These are phyloP conservation scores for Agrocybe praecox DNA, from an alignment of 768 basidiomycete species.

Conservation along the genomic window DNA sequence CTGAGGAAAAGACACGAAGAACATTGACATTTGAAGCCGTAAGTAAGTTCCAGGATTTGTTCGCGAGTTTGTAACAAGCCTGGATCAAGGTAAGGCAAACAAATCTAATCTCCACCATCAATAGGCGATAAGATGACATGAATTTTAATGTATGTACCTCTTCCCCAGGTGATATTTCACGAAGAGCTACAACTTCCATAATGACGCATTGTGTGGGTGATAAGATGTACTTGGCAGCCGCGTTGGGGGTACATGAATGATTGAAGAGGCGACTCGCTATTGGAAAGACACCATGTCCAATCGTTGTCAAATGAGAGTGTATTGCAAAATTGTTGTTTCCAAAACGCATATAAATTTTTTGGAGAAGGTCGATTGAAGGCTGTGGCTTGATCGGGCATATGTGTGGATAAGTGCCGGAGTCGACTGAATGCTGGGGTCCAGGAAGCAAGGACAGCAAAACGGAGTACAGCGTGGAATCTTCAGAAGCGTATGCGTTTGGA, in stretches of 20 bases:
- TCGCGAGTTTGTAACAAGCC: conserved; percentile 65
- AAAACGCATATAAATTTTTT: conserved; percentile 57
- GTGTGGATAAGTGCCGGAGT: conserved; percentile 21
- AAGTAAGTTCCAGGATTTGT: conserved; percentile 59
- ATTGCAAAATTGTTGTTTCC: conserved; percentile 84
- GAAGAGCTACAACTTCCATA: conserved; percentile 71
- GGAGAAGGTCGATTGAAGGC: conserved; percentile 26
- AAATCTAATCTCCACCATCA: conserved; percentile 48
- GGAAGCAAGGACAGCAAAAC: conserved; percentile 31
- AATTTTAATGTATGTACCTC: conserved; percentile 49
- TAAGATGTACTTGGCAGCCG: conserved; percentile 61
- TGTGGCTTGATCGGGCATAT: conserved; percentile 33
- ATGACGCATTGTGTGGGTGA: conserved; percentile 32
- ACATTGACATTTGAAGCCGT: conserved; percentile 71
- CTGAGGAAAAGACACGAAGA: conserved; percentile 52
- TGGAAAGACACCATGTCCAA: conserved; percentile 79
- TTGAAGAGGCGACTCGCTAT: conserved; percentile 81
- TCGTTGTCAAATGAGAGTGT: conserved; percentile 68
- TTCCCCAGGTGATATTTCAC: conserved; percentile 56
- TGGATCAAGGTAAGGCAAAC: conserved; percentile 78
- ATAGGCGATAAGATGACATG: neutral
- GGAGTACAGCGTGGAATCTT: conserved; percentile 8
- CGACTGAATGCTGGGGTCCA: conserved; percentile 27
- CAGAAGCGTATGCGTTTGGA: conserved; percentile 17
- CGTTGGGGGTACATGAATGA: conserved; percentile 80